phyloP scores from a whole-genome alignment of 495 filamentous ascomycete genomes.

The Friedmanniomyces endolithicus region DNA sequence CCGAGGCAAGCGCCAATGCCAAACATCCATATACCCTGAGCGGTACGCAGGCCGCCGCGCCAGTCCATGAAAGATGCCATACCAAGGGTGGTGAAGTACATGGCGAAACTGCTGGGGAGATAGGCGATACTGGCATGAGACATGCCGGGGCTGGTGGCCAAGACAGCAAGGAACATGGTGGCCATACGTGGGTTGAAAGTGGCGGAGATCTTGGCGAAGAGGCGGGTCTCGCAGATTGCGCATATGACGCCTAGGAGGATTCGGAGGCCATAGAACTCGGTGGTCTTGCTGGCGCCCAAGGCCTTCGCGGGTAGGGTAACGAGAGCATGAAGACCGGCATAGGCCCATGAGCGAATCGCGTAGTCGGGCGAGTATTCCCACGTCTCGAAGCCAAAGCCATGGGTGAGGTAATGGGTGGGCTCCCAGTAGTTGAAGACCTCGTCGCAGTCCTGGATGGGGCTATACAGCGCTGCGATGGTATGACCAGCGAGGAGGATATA shows the following conservation, averaged over 20 bases:
- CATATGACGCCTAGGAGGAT: constrained; percentile 60
- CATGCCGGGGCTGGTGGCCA: constrained; percentile 73
- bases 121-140: constrained; percentile 81
- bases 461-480: constrained; percentile 61
- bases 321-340: constrained; percentile 71
- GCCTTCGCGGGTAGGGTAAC: constrained; percentile 52
- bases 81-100: constrained; percentile 85
- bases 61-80: constrained; percentile 81
- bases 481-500: constrained; percentile 65
- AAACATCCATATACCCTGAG: constrained; percentile 81
- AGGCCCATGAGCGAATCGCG: constrained; percentile 92
- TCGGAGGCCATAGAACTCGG: constrained; percentile 81
- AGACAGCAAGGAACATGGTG: constrained; percentile 64
- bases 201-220: constrained; percentile 63
- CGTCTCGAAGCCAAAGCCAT: constrained; percentile 89
- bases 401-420: constrained; percentile 83
- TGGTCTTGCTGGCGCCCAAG: constrained; percentile 40
- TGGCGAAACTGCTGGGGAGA: constrained; percentile 89
- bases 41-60: constrained; percentile 59
- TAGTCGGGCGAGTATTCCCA: constrained; percentile 98
- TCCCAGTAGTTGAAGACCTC: constrained; percentile 99
- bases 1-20: constrained; percentile 79
- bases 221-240: constrained; percentile 63
- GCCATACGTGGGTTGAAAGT: constrained; percentile 69
- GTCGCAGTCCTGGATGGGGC: constrained; percentile 96